A percentile compares a stretch with the other conserved stretches of the same genome.
Evolutionary conservation across 2,329 filamentous ascomycete genomes (phyloP).

Genomic region (Sporothrix euskadiensis): DNA sequence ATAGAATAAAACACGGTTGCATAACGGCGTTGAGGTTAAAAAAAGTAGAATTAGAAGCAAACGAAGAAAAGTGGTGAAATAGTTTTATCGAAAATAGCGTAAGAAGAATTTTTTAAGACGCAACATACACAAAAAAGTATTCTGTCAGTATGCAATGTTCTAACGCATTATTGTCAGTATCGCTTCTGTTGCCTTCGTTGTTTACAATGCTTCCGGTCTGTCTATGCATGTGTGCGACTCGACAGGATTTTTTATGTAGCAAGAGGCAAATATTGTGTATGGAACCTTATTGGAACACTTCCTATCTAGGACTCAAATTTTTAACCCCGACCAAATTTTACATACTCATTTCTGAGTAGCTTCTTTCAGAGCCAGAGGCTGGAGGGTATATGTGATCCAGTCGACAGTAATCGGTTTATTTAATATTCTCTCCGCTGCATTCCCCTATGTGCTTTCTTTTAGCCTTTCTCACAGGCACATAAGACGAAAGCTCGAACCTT

Average conservation of each 20-base stretch:
- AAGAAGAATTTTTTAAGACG: neutral
- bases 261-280: neutral
- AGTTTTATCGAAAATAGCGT: too few species aligned
- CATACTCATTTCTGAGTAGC: neutral
- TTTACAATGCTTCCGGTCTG: neutral
- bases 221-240: neutral
- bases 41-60: neutral
- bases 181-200: neutral
- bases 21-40: neutral
- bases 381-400: neutral
- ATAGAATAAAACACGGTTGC: neutral
- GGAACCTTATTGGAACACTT: slow-evolving; percentile 13
- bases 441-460: too few species aligned
- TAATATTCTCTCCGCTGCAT: neutral
- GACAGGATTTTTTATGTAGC: neutral
- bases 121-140: neutral
- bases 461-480: neutral
- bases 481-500: neutral
- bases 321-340: neutral
- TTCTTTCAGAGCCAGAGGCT: neutral
- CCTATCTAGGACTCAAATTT: slow-evolving; percentile 15
- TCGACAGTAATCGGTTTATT: neutral
- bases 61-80: too few species aligned
- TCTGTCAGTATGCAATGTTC: neutral
- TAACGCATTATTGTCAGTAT: neutral